Base-by-base conservation (phyloP, 2,329 filamentous ascomycete genomes). In the Monilinia polystroma region DNA sequence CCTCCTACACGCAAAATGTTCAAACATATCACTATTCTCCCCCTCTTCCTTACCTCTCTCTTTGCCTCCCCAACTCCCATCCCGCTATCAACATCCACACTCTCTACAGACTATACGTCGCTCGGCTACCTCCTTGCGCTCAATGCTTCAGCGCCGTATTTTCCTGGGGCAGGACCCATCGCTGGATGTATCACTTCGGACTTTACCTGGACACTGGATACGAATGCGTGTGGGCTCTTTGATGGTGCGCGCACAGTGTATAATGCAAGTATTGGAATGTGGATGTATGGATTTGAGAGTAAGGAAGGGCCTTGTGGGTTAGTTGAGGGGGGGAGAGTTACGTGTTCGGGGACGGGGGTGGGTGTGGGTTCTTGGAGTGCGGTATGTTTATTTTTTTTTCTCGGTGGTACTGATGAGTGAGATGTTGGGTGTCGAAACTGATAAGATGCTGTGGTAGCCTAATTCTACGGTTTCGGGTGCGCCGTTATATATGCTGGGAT, bases 131-230 rank as follows among this genome's bases (percentile, higher is more conserved):
- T 65, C 6, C 11, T 58, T 16, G 43, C 53, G 3, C 63, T 65
- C 12, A 59, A 65, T 32, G 63, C 54, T 10, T 59, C 63, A 2
- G 6, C 63, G 8, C 43, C 53, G 11, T 65, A 65, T 59, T 58
- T 58, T 14, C n/a, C 54, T 3, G 63, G 43, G 11, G 54, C 43
- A 6, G 63, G 53, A 12, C 63, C 63, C 4, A 1, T 59, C 14
- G 10, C 41, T 7, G 54, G 63, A 11, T 65, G 53, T 10, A 59
- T 65, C n/a, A 65, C 63, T 4, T 65, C 63, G 8, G 12, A 4
- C 32, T 65, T 65, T 23, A 49, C 54, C 3, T 65, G 63, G 63
- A 59, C 63, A 3, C 53, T 65, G 5, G 53, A 65, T n/a, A 32
- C 43, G 12, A 26, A n/a, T 8, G 18, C 20, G 1, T 65, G 63